A percentile compares a stretch with the other conserved stretches of the same genome.
phyloP scores from a whole-genome alignment of 495 filamentous ascomycete genomes.

The Articulospora tetracladia region DNA sequence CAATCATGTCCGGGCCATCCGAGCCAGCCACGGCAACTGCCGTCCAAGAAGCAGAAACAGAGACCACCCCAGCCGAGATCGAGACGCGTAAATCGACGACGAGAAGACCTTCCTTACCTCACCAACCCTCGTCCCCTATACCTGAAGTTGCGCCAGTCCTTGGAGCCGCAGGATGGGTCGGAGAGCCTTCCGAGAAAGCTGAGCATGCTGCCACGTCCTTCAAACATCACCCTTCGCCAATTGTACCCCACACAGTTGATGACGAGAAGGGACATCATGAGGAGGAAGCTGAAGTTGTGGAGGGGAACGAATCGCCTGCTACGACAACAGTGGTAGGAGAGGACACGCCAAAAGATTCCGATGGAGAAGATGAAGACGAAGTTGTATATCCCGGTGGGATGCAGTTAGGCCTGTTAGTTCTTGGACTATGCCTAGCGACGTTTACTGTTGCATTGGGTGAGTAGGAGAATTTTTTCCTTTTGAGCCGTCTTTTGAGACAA shows the following conservation, averaged over 20 bases:
- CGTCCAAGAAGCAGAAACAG: constrained; percentile 7
- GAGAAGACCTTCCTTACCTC: constrained; percentile 5
- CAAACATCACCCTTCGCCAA: constrained; percentile 3
- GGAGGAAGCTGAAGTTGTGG: not conserved
- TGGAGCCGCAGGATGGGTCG: constrained; percentile 7
- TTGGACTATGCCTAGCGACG: constrained; percentile 45
- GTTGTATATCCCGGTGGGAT: constrained; percentile 38
- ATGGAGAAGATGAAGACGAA: constrained; percentile 16
- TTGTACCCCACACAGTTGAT: not conserved
- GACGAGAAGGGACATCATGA: constrained; percentile 2
- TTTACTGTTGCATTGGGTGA: constrained; percentile 58
- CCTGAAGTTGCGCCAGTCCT: constrained; percentile 10
- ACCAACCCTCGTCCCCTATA: constrained; percentile 8
- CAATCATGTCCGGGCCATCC: constrained; percentile 1
- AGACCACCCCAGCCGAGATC: constrained; percentile 1
- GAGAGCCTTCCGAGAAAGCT: constrained; percentile 12
- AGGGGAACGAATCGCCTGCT: constrained; percentile 2
- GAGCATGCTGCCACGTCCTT: constrained; percentile 12
- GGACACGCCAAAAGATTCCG: not conserved
- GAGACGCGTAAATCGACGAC: constrained; percentile 22
- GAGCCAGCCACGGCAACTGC: constrained; percentile 15
- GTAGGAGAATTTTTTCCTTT: not conserved
- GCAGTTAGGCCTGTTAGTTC: constrained; percentile 42
- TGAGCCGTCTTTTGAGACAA: too few species aligned
- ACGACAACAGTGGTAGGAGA: not conserved